Evolutionary conservation across 768 basidiomycete species (phyloP).

Genomic region (Coprinopsis sp.): DNA sequence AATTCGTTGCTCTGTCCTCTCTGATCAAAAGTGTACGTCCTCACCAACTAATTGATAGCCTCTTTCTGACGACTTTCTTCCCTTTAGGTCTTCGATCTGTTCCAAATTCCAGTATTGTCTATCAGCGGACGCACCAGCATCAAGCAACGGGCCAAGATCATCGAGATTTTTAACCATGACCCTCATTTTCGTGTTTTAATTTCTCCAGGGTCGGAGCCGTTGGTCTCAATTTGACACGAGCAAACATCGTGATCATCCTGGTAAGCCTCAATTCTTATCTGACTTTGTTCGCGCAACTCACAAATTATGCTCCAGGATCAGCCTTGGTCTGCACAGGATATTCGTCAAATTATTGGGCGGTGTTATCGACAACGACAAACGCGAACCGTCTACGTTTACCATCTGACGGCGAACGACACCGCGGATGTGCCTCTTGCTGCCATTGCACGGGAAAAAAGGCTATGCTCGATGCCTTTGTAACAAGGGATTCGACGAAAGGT

Average conservation of each 20-base stretch:
- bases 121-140: conserved; percentile 15
- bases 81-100: conserved; percentile 1
- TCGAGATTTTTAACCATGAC: conserved; percentile 12
- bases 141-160: conserved; percentile 8
- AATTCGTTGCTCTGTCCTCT: conserved; percentile 16
- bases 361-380: conserved; percentile 2
- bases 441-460: conserved; percentile 20
- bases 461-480: conserved; percentile 23
- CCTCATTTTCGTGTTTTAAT: conserved; percentile 13
- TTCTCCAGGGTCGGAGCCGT: conserved; percentile 20
- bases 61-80: neutral
- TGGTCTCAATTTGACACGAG: conserved; percentile 20
- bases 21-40: conserved; percentile 17
- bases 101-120: neutral
- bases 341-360: conserved; percentile 4
- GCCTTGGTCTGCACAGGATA: conserved; percentile 9
- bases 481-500: too few species aligned
- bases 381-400: conserved; percentile 7
- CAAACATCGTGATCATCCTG: conserved; percentile 19
- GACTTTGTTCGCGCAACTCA: neutral
- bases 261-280: conserved; percentile 12
- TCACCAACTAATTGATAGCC: neutral
- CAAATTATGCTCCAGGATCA: conserved; percentile 3
- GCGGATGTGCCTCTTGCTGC: conserved; percentile 19
- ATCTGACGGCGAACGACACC: conserved; percentile 20